Percentiles rank a stretch among this genome's conserved stretches.
These are phyloP conservation scores for Sisymbrium irio DNA, from an alignment of 345 rosid genomes.

Conservation along the genomic window DNA sequence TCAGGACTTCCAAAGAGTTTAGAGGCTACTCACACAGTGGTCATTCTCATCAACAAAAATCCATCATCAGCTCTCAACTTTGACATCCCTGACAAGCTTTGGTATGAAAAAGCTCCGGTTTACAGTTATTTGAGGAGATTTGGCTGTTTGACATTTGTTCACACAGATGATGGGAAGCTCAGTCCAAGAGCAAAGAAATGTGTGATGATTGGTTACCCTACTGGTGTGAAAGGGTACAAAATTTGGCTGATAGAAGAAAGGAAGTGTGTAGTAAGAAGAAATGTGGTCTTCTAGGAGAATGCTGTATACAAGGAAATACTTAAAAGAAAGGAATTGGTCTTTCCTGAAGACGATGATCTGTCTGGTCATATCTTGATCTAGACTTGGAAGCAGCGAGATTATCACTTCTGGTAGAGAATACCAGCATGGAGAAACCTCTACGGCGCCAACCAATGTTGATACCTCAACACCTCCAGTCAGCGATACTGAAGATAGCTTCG, in stretches of 20 bases:
- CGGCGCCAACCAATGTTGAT: too few relatives aligned
- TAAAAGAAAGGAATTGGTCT: too few relatives aligned
- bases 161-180: neutral
- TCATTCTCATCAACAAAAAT: neutral
- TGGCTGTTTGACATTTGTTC: neutral
- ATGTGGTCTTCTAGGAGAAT: neutral
- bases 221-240: neutral
- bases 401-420: too few relatives aligned
- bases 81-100: neutral
- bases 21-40: neutral
- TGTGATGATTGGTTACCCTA: neutral
- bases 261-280: neutral
- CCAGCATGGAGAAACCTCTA: too few relatives aligned
- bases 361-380: too few relatives aligned
- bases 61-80: neutral
- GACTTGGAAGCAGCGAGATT: too few relatives aligned
- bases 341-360: too few relatives aligned
- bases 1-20: neutral
- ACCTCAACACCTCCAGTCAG: too few relatives aligned
- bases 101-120: neutral
- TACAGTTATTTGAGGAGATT: neutral
- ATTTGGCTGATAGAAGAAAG: neutral
- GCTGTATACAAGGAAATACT: neutral
- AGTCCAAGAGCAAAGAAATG: neutral
- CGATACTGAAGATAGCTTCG: too few relatives aligned